These are phyloP conservation scores for Conringia planisiliqua DNA, from an alignment of 345 rosid species.

Conservation along the genomic window DNA sequence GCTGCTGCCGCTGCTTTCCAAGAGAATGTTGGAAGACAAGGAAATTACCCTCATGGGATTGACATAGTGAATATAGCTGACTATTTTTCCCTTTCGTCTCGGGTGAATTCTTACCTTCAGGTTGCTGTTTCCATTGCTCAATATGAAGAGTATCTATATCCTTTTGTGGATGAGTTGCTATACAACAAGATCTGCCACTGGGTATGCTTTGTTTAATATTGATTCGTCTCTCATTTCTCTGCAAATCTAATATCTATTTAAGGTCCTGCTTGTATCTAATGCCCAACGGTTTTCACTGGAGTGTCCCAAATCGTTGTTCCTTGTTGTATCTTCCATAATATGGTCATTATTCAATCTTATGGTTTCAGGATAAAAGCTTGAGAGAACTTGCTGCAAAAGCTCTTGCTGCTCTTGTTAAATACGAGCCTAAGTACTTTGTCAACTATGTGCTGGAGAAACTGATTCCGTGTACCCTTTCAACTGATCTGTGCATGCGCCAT, in stretches of 20 bases:
- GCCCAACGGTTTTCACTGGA: background rate
- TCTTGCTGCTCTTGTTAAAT: slow-evolving; percentile 84
- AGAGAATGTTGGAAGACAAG: slow-evolving; percentile 99
- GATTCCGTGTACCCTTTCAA: slow-evolving; percentile 76
- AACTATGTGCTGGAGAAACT: slow-evolving; percentile 64
- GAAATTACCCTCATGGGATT: slow-evolving; percentile 94
- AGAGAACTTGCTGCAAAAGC: slow-evolving; percentile 91
- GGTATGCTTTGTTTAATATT: slow-evolving; percentile 51
- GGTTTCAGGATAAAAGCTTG: slow-evolving; percentile 77
- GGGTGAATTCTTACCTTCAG: slow-evolving; percentile 73
- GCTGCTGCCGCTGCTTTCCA: slow-evolving; percentile 99
- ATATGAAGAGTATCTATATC: slow-evolving; percentile 77
- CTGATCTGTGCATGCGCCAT: slow-evolving; percentile 90
- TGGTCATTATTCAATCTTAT: slow-evolving; percentile 11
- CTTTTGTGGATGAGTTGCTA: slow-evolving; percentile 88
- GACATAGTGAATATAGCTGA: slow-evolving; percentile 94
- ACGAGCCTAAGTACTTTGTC: slow-evolving; percentile 67
- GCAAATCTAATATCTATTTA: background rate
- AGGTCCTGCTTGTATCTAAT: background rate
- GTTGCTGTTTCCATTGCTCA: slow-evolving; percentile 79
- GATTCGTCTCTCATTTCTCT: background rate
- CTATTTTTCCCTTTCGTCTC: slow-evolving; percentile 95
- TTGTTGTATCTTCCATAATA: background rate
- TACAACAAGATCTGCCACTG: slow-evolving; percentile 86
- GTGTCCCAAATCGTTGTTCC: background rate